Conservation (phyloP, 495 filamentous ascomycete species). For the Lentithecium fluviatile region DNA sequence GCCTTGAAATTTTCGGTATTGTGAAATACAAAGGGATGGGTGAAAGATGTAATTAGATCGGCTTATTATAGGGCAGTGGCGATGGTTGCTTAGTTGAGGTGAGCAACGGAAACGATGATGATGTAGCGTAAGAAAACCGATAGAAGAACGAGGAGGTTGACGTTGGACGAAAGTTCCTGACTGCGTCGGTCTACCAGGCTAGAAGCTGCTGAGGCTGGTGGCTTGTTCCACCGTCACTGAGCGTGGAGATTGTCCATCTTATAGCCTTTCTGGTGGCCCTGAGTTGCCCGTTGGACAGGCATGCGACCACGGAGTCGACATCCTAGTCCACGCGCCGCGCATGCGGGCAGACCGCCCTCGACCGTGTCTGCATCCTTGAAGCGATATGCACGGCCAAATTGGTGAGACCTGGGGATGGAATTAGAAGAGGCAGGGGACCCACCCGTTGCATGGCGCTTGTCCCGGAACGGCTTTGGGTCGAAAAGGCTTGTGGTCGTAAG, state of each 20-base stretch:
- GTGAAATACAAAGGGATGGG: neutral
- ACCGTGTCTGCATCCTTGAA: conserved; percentile 8
- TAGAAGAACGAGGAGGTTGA: too few relatives aligned
- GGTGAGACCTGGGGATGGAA: conserved; percentile 29
- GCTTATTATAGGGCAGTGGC: neutral
- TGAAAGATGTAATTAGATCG: neutral
- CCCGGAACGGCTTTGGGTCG: neutral
- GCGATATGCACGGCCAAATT: conserved; percentile 32
- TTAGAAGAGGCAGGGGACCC: conserved; percentile 23
- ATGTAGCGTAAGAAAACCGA: too few relatives aligned
- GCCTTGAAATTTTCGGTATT: too few relatives aligned
- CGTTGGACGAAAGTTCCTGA: too few relatives aligned
- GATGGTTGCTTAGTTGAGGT: neutral
- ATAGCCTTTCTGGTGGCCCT: conserved; percentile 13
- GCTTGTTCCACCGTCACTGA: neutral
- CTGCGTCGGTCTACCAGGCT: too few relatives aligned
- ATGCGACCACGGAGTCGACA: conserved; percentile 25
- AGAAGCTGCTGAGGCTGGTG: neutral
- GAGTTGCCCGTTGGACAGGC: conserved; percentile 20
- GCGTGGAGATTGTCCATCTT: conserved; percentile 7
- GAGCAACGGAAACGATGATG: neutral
- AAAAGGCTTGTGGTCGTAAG: conserved; percentile 3
- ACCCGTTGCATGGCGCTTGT: conserved; percentile 8
- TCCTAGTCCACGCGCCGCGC: conserved; percentile 19
- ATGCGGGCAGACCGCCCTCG: conserved; percentile 17